Conservation (phyloP, 768 basidiomycete species). For the Fomitopsis serialis region DNA sequence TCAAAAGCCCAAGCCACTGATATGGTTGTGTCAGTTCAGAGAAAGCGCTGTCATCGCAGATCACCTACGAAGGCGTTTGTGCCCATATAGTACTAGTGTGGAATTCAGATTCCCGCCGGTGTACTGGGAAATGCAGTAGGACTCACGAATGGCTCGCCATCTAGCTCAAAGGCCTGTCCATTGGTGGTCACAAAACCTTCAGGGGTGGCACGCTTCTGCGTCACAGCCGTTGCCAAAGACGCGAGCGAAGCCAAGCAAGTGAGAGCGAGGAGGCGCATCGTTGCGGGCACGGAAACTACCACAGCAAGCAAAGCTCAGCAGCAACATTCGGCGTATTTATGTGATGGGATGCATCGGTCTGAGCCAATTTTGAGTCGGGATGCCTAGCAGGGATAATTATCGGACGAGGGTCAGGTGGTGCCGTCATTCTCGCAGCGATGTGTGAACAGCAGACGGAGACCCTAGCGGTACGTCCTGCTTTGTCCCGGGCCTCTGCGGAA, state of each 20-base stretch:
- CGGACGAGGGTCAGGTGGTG: conserved; percentile 14
- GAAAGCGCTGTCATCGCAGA: not conserved
- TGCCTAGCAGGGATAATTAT: conserved; percentile 8
- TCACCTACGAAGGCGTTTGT: conserved; percentile 46
- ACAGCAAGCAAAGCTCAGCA: not conserved
- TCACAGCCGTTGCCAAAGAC: not conserved
- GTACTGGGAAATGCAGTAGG: not conserved
- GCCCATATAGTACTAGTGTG: conserved; percentile 40
- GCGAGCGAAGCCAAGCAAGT: not conserved
- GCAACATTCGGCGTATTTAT: not conserved
- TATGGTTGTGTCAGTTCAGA: not conserved
- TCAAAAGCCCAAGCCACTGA: conserved; percentile 54
- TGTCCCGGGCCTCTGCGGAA: not conserved
- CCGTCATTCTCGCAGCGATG: not conserved
- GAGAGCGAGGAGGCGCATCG: not conserved
- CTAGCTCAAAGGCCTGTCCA: conserved; percentile 26
- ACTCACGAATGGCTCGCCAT: conserved; percentile 48
- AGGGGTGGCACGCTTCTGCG: conserved; percentile 9
- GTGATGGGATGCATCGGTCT: not conserved
- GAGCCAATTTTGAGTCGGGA: not conserved
- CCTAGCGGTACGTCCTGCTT: not conserved
- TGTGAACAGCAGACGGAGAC: not conserved
- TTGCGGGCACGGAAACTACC: not conserved
- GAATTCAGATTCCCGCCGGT: conserved; percentile 1
- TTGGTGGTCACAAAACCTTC: conserved; percentile 21